A percentile compares a stretch with the other conserved stretches of the same genome.
phyloP scores from a whole-genome alignment of 192 early-diverging fungal genomes.

The Podila horticola region DNA sequence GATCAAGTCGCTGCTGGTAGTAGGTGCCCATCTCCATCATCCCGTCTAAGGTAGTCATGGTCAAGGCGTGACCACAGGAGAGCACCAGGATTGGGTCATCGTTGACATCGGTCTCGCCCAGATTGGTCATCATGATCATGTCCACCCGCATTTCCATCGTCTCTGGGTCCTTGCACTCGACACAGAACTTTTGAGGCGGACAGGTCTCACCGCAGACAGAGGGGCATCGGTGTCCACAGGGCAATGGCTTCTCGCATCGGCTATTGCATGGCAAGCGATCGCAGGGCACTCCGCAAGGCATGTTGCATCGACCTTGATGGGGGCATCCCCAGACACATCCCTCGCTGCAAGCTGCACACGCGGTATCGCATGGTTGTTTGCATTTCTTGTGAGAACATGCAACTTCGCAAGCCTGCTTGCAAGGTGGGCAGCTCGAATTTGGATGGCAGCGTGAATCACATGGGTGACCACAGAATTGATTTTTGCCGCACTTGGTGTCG shows the following conservation, averaged over 20 bases:
- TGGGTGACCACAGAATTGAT: conserved; percentile 47
- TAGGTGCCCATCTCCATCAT: conserved; percentile 53
- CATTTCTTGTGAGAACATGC: conserved; percentile 58
- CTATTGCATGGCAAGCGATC: conserved; percentile 65
- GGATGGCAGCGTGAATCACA: conserved; percentile 27
- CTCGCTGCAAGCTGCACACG: conserved; percentile 58
- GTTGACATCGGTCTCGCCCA: conserved; percentile 55
- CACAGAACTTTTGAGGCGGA: conserved; percentile 35
- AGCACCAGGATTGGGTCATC: conserved; percentile 59
- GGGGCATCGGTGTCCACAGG: conserved; percentile 61
- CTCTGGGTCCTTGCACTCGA: conserved; percentile 34
- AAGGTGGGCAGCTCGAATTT: conserved; percentile 52
- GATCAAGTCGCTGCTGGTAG: conserved; percentile 30
- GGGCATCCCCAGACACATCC: conserved; percentile 62
- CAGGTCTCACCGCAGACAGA: conserved; percentile 61
- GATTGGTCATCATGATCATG: conserved; percentile 29
- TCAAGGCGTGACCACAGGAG: conserved; percentile 62
- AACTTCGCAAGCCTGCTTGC: conserved; percentile 46
- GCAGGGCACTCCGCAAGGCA: conserved; percentile 68
- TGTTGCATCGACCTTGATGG: conserved; percentile 57
- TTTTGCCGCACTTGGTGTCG: conserved; percentile 36
- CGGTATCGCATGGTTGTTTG: conserved; percentile 32
- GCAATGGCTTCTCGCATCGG: conserved; percentile 54
- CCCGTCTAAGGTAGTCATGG: conserved; percentile 62
- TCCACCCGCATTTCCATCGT: conserved; percentile 39